phyloP scores from a whole-genome alignment of 305 asterid genomes.

The Fraxinus paxiana region DNA sequence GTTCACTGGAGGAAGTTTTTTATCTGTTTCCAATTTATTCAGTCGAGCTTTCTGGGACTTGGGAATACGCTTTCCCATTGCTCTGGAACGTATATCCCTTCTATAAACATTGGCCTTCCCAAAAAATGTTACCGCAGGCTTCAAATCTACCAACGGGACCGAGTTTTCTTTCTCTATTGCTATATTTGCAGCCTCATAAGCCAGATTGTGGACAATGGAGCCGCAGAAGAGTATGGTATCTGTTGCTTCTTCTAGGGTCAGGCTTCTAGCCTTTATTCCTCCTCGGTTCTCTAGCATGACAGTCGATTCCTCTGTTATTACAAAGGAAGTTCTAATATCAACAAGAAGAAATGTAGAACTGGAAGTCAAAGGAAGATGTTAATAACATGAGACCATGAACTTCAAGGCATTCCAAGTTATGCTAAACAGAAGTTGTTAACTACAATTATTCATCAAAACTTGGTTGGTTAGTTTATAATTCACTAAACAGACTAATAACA shows the following conservation, averaged over 20 bases:
- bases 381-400: neutral
- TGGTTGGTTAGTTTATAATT: neutral
- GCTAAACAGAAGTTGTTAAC: neutral
- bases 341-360: neutral
- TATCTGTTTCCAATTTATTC: conserved; percentile 42
- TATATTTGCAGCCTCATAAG: conserved; percentile 78
- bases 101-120: conserved; percentile 51
- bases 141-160: conserved; percentile 35
- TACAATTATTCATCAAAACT: neutral
- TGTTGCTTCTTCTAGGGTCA: conserved; percentile 93
- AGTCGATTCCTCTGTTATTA: conserved; percentile 62
- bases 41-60: conserved; percentile 64
- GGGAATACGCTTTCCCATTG: conserved; percentile 42
- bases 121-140: conserved; percentile 42
- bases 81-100: conserved; percentile 48
- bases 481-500: neutral
- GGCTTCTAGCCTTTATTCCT: conserved; percentile 51
- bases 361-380: neutral
- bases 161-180: conserved; percentile 64
- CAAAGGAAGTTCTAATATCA: conserved; percentile 6
- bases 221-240: conserved; percentile 94
- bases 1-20: conserved; percentile 34
- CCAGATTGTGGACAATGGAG: conserved; percentile 85
- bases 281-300: conserved; percentile 43
- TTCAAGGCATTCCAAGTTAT: neutral